Conservation (phyloP, 345 rosid species). For the Salix suchowensis region DNA sequence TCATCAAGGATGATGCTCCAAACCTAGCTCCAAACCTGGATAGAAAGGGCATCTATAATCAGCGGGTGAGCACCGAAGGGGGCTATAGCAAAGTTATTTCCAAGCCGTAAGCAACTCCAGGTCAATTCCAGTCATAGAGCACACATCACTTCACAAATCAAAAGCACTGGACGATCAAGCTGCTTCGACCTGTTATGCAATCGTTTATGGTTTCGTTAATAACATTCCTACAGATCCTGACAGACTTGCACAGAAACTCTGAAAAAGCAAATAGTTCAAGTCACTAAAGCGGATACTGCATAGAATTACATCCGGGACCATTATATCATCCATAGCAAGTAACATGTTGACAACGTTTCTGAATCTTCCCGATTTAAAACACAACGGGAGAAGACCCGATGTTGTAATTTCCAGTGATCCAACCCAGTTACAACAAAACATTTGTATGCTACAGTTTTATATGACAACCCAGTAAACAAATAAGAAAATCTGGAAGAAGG, state of each 20-base stretch:
- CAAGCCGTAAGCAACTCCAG: not conserved
- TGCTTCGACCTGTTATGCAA: not conserved
- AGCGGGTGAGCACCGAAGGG: not conserved
- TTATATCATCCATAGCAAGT: not conserved
- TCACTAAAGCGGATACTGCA: not conserved
- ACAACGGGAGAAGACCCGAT: not conserved
- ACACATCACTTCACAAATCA: not conserved
- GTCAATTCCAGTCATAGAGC: not conserved
- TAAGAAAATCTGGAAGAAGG: not conserved
- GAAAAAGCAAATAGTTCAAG: not conserved
- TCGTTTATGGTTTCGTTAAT: not conserved
- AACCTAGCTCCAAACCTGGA: not conserved
- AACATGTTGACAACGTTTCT: not conserved
- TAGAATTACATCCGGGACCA: not conserved
- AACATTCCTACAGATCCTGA: not conserved
- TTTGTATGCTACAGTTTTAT: not conserved
- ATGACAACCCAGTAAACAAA: not conserved
- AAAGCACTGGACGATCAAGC: not conserved
- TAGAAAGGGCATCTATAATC: not conserved
- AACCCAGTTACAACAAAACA: not conserved
- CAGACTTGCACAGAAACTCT: not conserved
- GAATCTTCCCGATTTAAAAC: not conserved
- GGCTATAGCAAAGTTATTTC: not conserved
- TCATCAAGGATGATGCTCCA: not conserved
- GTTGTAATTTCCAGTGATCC: not conserved